Percentiles rank a stretch among this genome's conserved stretches.
phyloP scores from a whole-genome alignment of 148 eudicot species.

The Spergularia marina region DNA sequence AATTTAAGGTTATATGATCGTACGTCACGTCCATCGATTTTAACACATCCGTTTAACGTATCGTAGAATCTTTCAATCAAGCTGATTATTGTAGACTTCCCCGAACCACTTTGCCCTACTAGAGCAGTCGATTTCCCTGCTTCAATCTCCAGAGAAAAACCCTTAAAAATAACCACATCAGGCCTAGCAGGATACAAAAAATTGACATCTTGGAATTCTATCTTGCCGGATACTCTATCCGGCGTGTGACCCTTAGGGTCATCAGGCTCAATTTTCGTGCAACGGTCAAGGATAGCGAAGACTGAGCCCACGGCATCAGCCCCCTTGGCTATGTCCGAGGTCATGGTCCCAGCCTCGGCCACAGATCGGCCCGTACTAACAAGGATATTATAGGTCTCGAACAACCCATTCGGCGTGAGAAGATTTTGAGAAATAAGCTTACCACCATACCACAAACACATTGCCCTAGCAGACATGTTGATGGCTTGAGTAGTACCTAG shows the following conservation, averaged over 20 bases:
- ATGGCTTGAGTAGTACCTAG: constrained; percentile 3
- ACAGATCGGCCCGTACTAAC: constrained; percentile 79
- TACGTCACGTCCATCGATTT: constrained; percentile 44
- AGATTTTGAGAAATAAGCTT: not conserved
- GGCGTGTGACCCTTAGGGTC: constrained; percentile 54
- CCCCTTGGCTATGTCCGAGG: constrained; percentile 77
- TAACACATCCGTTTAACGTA: constrained; percentile 41
- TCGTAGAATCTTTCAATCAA: constrained; percentile 55
- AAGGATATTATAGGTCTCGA: constrained; percentile 63
- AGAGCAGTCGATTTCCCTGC: constrained; percentile 51
- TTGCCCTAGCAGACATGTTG: not conserved
- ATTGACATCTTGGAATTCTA: constrained; percentile 43
- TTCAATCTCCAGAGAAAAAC: constrained; percentile 31
- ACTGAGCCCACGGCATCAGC: constrained; percentile 65
- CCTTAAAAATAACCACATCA: constrained; percentile 36
- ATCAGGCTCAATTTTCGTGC: constrained; percentile 64
- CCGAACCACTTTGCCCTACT: constrained; percentile 67
- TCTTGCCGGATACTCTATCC: constrained; percentile 40
- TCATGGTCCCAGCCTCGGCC: constrained; percentile 85
- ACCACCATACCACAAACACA: constrained; percentile 9
- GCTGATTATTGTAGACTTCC: constrained; percentile 56
- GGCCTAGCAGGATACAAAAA: constrained; percentile 56
- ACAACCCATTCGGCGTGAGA: constrained; percentile 25
- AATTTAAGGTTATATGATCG: constrained; percentile 45
- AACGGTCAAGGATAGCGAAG: constrained; percentile 60